Base-by-base conservation (phyloP, 2,329 filamentous ascomycete species). In the Aurifilum marmelostoma region DNA sequence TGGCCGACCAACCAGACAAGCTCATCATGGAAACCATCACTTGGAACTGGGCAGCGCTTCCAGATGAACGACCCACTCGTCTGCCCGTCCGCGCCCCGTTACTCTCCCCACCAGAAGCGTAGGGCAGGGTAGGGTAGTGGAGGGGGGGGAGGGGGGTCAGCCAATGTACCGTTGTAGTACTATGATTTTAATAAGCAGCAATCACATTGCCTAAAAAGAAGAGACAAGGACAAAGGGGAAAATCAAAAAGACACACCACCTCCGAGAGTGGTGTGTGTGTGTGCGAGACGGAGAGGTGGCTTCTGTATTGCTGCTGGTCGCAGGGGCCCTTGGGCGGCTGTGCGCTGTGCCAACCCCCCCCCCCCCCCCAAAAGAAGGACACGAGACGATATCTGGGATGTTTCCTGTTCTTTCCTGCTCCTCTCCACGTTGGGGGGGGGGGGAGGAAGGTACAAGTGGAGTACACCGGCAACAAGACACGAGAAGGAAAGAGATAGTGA, bases 1-100 rank as follows among this genome's bases (percentile, higher is more conserved):
- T 56, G 37, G 27, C 27, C 60, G 32, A 37, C 68, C 68, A 70
- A 68, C 66, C 68, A 70, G 18, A 34, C 27, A 8, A 16, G 41
- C 62, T 21, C 41, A 11, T 37, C 27, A 47, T 9, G 16, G 27
- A 27, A 18, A 24, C 12, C 41, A 32, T 27, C 32, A 21, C 62
- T 14, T 27, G 43, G 62, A 63, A 52, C 21, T 34, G 29, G 62
- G 41, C 62, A 32, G 60, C 37, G 41, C 60, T 63, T 43, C 41
- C 60, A 63, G 62, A 63, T 63, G 62, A 63, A 24, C 24, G 62
- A 21, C 62, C 63, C 50, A 65, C 63, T 18, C 24, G 37, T 21
- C 50, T 21, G 27, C 16, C 18, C 21, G 63, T 56, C 47, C n/a
- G 32, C 16, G 24, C 29, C 29, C 29, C 18, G 56, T 59, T 29